phyloP scores from a whole-genome alignment of 441 rosid genomes.

The Corymbia citriodora region DNA sequence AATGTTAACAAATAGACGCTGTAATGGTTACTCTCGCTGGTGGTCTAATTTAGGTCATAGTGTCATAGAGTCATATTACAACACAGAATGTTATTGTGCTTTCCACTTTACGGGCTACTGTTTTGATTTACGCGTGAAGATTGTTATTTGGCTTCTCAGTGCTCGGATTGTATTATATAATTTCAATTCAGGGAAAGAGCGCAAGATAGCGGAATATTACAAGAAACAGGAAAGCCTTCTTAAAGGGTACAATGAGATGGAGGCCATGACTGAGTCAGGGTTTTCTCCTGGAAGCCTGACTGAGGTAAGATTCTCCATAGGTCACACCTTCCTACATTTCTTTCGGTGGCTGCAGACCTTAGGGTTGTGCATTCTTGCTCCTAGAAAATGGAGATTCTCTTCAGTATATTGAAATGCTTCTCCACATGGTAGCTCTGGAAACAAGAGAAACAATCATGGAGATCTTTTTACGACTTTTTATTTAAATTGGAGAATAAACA shows the following conservation, averaged over 20 bases:
- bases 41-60: not conserved
- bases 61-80: not conserved
- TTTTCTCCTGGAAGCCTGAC: constrained; percentile 24
- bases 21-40: not conserved
- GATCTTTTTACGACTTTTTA: not conserved
- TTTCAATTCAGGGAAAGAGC: constrained; percentile 22
- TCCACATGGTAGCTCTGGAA: not conserved
- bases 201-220: constrained; percentile 35
- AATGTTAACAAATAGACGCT: no score
- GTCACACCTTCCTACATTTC: not conserved
- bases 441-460: not conserved
- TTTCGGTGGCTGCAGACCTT: not conserved
- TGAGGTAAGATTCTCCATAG: constrained; percentile 9
- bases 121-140: not conserved
- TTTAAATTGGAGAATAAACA: not conserved
- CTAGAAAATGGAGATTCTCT: not conserved
- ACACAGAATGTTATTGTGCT: not conserved
- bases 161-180: not conserved
- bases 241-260: constrained; percentile 36
- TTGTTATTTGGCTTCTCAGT: not conserved
- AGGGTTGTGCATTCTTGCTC: not conserved
- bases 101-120: not conserved
- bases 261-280: constrained; percentile 36
- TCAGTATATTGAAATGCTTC: not conserved
- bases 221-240: constrained; percentile 39